Evolutionary conservation across 2,329 filamentous ascomycete genomes (phyloP).

Genomic region (Penicillium sp.): DNA sequence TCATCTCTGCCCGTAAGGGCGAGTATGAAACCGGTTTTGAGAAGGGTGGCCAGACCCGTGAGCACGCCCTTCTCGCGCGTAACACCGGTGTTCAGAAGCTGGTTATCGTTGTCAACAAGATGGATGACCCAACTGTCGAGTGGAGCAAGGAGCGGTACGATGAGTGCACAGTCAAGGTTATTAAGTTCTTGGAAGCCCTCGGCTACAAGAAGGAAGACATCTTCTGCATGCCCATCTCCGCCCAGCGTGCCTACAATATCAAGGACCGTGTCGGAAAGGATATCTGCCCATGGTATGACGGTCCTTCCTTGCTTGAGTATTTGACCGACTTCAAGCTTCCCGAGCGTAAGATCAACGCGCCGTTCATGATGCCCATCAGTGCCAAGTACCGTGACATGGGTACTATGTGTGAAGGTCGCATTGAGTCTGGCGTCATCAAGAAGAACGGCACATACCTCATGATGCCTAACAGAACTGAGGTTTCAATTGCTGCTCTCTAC

Average conservation of each 20-base stretch:
- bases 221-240: constrained; percentile 92
- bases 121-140: constrained; percentile 94
- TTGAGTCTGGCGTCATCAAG: constrained; percentile 89
- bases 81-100: constrained; percentile 98
- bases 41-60: constrained; percentile 89
- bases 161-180: constrained; percentile 86
- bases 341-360: constrained; percentile 92
- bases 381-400: constrained; percentile 97
- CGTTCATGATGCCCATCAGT: constrained; percentile 98
- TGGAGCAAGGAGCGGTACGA: constrained; percentile 92
- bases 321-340: constrained; percentile 89
- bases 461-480: constrained; percentile 88
- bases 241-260: constrained; percentile 78
- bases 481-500: constrained; percentile 79
- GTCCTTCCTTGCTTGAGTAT: constrained; percentile 88
- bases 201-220: constrained; percentile 96
- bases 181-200: constrained; percentile 80
- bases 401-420: constrained; percentile 95
- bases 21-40: constrained; percentile 99
- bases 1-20: constrained; percentile 93
- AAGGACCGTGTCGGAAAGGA: constrained; percentile 78
- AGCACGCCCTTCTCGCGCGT: constrained; percentile 96
- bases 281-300: constrained; percentile 75
- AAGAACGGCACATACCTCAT: constrained; percentile 81
- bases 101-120: constrained; percentile 89